phyloP scores from a whole-genome alignment of 2,329 filamentous ascomycete species.

The Aureobasidium namibiae region DNA sequence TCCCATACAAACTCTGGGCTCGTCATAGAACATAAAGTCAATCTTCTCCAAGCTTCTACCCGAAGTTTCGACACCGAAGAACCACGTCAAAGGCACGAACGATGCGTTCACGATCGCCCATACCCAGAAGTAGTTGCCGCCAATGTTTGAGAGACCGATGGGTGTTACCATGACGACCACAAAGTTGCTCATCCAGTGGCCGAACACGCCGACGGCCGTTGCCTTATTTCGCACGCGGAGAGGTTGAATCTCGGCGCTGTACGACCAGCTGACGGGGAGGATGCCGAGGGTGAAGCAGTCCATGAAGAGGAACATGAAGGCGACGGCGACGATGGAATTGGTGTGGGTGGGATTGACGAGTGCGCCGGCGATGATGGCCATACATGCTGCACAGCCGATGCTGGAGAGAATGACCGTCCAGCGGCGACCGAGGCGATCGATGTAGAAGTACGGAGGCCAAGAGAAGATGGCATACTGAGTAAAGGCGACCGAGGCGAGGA shows the following conservation, averaged over 20 bases:
- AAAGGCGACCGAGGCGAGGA: conserved; percentile 22
- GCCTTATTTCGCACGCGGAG: conserved; percentile 41
- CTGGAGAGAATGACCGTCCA: conserved; percentile 22
- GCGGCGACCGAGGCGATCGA: conserved; percentile 34
- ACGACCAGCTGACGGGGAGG: conserved; percentile 32
- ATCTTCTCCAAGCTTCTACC: conserved; percentile 16
- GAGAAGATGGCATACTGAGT: conserved; percentile 24
- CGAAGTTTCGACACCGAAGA: conserved; percentile 31
- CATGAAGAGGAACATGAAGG: conserved; percentile 42
- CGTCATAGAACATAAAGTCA: conserved; percentile 23
- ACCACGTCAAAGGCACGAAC: conserved; percentile 14
- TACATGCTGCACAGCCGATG: conserved; percentile 19
- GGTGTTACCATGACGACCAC: conserved; percentile 17
- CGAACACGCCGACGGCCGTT: conserved; percentile 36
- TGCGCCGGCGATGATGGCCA: conserved; percentile 18
- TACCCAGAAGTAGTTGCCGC: conserved; percentile 15
- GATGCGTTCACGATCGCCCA: conserved; percentile 37
- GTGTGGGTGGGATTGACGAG: background rate
- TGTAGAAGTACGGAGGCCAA: conserved; percentile 35
- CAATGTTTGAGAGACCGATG: conserved; percentile 13
- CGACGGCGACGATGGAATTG: conserved; percentile 21
- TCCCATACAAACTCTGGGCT: conserved; percentile 26
- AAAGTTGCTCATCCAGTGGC: conserved; percentile 30
- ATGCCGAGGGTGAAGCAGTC: conserved; percentile 47
- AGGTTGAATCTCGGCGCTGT: conserved; percentile 42